phyloP scores from a whole-genome alignment of 2,329 filamentous ascomycete species.

The Penicillium vulpinum region DNA sequence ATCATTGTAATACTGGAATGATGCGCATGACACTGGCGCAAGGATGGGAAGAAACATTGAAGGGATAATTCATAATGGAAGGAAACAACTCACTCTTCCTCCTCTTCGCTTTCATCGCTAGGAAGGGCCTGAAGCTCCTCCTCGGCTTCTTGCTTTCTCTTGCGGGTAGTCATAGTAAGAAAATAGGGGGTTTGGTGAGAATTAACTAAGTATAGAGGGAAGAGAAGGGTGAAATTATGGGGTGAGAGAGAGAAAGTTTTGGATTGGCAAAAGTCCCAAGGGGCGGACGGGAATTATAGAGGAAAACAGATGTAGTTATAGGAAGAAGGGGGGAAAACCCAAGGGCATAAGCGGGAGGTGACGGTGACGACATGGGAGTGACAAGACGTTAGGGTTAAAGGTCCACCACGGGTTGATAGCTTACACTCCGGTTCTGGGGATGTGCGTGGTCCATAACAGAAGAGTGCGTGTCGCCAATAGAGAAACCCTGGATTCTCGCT shows the following conservation, averaged over 20 bases:
- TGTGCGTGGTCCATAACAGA: slow-evolving; percentile 12
- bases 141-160: slow-evolving; percentile 52
- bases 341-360: slow-evolving; percentile 20
- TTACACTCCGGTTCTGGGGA: slow-evolving; percentile 8
- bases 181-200: slow-evolving; percentile 36
- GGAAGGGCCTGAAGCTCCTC: slow-evolving; percentile 51
- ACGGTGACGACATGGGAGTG: slow-evolving; percentile 25
- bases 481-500: neutral
- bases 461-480: slow-evolving; percentile 17
- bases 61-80: neutral
- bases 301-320: slow-evolving; percentile 9
- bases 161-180: slow-evolving; percentile 50
- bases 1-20: neutral
- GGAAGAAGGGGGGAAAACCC: slow-evolving; percentile 10
- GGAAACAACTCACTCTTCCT: slow-evolving; percentile 48
- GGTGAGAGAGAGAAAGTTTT: slow-evolving; percentile 24
- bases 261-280: slow-evolving; percentile 13
- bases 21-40: slow-evolving; percentile 1
- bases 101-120: slow-evolving; percentile 52
- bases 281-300: slow-evolving; percentile 23
- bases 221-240: slow-evolving; percentile 8
- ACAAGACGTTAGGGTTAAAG: slow-evolving; percentile 8
- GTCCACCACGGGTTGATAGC: slow-evolving; percentile 12
- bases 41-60: neutral
- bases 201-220: slow-evolving; percentile 18